phyloP scores from a whole-genome alignment of 805 yeast species.

The Cyberlindnera maclurae region DNA sequence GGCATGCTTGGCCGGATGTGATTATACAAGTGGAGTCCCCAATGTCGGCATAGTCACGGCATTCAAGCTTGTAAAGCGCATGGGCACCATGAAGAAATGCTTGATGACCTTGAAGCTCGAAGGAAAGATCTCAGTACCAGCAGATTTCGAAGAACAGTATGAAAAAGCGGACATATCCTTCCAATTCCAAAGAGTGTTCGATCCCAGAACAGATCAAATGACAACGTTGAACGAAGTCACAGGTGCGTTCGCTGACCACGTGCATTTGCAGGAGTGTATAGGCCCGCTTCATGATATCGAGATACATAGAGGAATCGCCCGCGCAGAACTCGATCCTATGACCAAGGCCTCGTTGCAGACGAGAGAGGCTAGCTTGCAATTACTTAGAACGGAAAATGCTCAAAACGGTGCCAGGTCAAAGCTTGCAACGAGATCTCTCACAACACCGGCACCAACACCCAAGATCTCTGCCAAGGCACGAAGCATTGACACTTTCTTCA shows the following conservation, averaged over 20 bases:
- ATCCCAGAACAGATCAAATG: conserved; percentile 47
- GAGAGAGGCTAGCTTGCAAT: conserved; percentile 15
- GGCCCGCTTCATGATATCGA: conserved; percentile 34
- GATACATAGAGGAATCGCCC: conserved; percentile 49
- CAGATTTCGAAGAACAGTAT: conserved; percentile 51
- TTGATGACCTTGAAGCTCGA: conserved; percentile 51
- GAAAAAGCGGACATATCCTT: conserved; percentile 71
- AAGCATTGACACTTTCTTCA: conserved; percentile 14
- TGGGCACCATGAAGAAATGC: conserved; percentile 46
- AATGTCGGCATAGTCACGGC: conserved; percentile 80
- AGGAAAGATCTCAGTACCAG: conserved; percentile 51
- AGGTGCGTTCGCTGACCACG: conserved; percentile 21
- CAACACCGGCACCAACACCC: conserved; percentile 2
- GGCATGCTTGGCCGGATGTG: conserved; percentile 95
- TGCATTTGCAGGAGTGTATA: conserved; percentile 30
- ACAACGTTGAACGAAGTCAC: conserved; percentile 56
- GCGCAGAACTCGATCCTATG: conserved; percentile 63
- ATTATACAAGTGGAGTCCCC: conserved; percentile 81
- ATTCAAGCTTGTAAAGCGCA: conserved; percentile 46
- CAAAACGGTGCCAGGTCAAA: not conserved
- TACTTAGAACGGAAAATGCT: not conserved
- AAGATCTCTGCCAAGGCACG: not conserved
- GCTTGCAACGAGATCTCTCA: conserved; percentile 3
- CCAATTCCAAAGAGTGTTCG: conserved; percentile 76
- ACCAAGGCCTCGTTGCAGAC: conserved; percentile 13